Conservation (phyloP, 2,329 filamentous ascomycete genomes). For the Lachnellula suecica region DNA sequence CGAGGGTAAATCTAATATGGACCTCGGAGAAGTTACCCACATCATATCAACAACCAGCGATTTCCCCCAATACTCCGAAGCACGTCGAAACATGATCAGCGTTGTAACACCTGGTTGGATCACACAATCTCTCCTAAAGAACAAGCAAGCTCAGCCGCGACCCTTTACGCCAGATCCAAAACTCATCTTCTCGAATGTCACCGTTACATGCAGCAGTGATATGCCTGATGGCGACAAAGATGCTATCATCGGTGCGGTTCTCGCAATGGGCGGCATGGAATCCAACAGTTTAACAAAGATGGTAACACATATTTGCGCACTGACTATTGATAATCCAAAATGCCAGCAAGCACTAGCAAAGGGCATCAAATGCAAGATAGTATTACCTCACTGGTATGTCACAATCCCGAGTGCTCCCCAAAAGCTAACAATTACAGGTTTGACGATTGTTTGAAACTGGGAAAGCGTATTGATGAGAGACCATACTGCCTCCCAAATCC, state of each 20-base stretch:
- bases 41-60: constrained; percentile 79
- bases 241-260: constrained; percentile 83
- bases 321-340: constrained; percentile 73
- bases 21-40: constrained; percentile 54
- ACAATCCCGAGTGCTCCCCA: background rate
- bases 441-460: constrained; percentile 91
- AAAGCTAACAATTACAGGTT: constrained; percentile 62
- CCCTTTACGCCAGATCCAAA: constrained; percentile 88
- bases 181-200: constrained; percentile 84
- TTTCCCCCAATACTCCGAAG: constrained; percentile 80
- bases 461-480: constrained; percentile 83
- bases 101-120: constrained; percentile 86
- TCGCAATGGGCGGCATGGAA: constrained; percentile 86
- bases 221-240: constrained; percentile 86
- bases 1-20: constrained; percentile 36
- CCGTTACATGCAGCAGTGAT: constrained; percentile 79
- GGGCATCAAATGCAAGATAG: constrained; percentile 72
- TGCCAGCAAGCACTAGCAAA: constrained; percentile 63
- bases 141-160: constrained; percentile 73
- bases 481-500: constrained; percentile 87
- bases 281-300: constrained; percentile 67
- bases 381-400: constrained; percentile 83
- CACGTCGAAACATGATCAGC: constrained; percentile 75
- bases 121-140: constrained; percentile 64
- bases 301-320: constrained; percentile 86